Base-by-base conservation (phyloP, 306 rosid species). In the Fagus crenata region DNA sequence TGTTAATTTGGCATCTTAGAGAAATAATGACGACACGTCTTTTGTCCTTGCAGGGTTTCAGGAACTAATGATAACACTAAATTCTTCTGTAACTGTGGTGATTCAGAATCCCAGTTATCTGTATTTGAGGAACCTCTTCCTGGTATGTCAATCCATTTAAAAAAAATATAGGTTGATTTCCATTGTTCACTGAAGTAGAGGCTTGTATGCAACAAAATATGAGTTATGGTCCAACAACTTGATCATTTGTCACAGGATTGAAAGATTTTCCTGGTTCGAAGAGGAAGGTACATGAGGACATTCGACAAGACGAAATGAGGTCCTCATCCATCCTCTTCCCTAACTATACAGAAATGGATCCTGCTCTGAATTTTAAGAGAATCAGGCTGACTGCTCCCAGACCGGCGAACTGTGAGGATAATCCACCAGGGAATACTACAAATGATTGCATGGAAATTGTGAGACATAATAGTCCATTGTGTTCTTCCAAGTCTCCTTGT, bases 401-500 rank as follows among this genome's bases (percentile, higher is more conserved):
- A 74, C 73, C 74, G 14, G 81, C 42, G 7, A 78, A 85, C 78
- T 46, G 53, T 72, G 91, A 85, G 81, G 75, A 72, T 46, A 80
- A 41, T 77, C 58, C 53, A 15, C 43, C 83, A 35, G 89, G 83
- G 73, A 82, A 73, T 68, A 32, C 80, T 33, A 73, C 59, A 49
- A 93, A 83, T 17, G 91, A 86, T 9, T 80, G 74, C 78, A 87
- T 78, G 87, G 95, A 87, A 32, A 80, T 76, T 22, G 67, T 81
- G 37, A 88, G 85, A 77, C 89, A 89, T 39, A 88, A 71, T 60
- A 77, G 81, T 75, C 85, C 92, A 2, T 17, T 89, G 69, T 88
- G 88, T 72, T 88, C 95, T 77, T 83, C 97, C 2, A 86, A 85
- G 77, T 84, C 98, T 75, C 89, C 85, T 5, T 93, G 99, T 84